A percentile compares a stretch with the other conserved stretches of the same genome.
Evolutionary conservation across 2,329 filamentous ascomycete species (phyloP).

Genomic region (Fusarium sp.): DNA sequence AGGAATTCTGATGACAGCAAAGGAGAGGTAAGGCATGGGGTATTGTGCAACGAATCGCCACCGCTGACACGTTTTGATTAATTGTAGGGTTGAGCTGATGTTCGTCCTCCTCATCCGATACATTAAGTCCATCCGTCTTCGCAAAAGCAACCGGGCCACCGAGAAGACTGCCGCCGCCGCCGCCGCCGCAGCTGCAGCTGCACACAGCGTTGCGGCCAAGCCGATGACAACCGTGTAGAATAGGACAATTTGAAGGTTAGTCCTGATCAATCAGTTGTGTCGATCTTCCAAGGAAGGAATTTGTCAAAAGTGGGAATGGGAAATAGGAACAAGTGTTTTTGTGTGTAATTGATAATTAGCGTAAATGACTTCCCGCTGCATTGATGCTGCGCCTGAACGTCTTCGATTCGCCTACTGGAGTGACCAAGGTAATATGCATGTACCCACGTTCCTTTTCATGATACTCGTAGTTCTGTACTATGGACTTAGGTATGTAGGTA

Average conservation of each 20-base stretch:
- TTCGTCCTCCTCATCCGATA: slow-evolving; percentile 91
- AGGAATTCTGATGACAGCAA: slow-evolving; percentile 98
- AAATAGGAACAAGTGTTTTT: slow-evolving; percentile 28
- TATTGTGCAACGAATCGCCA: neutral
- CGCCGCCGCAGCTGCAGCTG: slow-evolving; percentile 20
- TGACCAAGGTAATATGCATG: too few species aligned
- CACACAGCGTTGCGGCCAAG: slow-evolving; percentile 58
- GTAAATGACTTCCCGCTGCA: neutral
- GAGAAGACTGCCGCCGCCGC: slow-evolving; percentile 67
- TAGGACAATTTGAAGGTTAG: slow-evolving; percentile 9
- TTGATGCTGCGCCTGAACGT: too few species aligned
- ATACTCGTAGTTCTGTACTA: too few species aligned
- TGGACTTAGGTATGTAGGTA: too few species aligned
- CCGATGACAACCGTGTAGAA: slow-evolving; percentile 40
- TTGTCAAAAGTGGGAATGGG: slow-evolving; percentile 28
- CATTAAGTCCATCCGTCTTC: slow-evolving; percentile 74
- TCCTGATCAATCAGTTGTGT: neutral
- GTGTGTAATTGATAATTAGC: slow-evolving; percentile 25
- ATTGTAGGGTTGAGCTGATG: slow-evolving; percentile 79
- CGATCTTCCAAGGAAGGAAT: slow-evolving; percentile 26
- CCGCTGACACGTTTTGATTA: slow-evolving; percentile 29
- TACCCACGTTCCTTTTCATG: too few species aligned
- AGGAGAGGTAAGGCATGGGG: slow-evolving; percentile 76
- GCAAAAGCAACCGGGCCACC: slow-evolving; percentile 75
- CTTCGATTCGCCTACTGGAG: too few species aligned